Base-by-base conservation (phyloP, 2,329 filamentous ascomycete species). In the Venturia pyrina region DNA sequence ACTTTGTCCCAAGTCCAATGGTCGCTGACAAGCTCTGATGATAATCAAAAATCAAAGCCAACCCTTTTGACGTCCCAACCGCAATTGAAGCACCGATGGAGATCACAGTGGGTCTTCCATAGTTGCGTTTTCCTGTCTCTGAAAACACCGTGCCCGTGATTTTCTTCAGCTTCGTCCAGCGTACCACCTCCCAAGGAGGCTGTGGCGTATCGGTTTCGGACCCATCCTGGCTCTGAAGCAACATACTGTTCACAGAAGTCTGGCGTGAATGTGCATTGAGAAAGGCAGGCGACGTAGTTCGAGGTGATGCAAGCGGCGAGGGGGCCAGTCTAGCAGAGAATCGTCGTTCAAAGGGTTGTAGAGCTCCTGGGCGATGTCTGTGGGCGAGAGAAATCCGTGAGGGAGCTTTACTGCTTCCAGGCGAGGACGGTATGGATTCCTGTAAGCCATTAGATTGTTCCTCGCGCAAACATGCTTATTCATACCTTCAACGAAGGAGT, bases 31-130 rank as follows among this genome's bases (percentile, higher is more conserved):
- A 80, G 70, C 90, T 95, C 77, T 99, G 95, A 75, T 96, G 91
- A 76, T 97, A 98, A 79, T 99, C 96, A 79, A 99, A 99, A 67
- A 98, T 87, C 73, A 99, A 81, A 66, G 98, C 89, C 75, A 97
- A 88, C 65, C 96, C 95, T 76, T 96, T 98, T 3, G 91, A 90
- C 0, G 96, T 99, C 34, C 95, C 95, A 64, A 99, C 78, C 17
- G 93, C 90, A 71, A 99, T 96, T 10, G 88, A 87, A 2, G 93
- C 90, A 69, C 93, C 93, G 61, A 97, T 89, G 50, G 89, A 88
- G 72, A 98, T 83, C 78, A 92, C 97, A 0, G 93, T 97, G 32
- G 93, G 92, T 50, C 87, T 84, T 37, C 95, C 96, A 80, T 97
- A 98, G 75, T 90, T 97, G 68, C 95, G 88, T 78, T 87, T 95